Conservation (phyloP, 1,284 basidiomycete genomes). For the Cryptococcus sp. region DNA sequence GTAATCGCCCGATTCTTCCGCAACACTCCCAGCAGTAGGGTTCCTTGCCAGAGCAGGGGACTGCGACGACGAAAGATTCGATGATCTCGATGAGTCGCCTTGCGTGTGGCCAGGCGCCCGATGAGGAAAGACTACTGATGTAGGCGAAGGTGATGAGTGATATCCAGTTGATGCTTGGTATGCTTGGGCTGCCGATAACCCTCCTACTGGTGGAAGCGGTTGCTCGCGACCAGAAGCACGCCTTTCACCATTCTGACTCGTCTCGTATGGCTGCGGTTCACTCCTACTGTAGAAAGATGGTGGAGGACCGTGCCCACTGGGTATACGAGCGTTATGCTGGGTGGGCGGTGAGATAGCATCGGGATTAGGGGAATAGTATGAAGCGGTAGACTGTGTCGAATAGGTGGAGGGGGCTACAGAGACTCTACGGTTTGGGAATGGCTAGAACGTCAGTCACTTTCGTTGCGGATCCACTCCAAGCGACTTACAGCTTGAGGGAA, state of each 20-base stretch:
- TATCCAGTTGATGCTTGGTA: background rate
- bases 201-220: background rate
- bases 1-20: slow-evolving; percentile 21
- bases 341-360: background rate
- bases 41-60: slow-evolving; percentile 6
- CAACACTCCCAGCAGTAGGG: background rate
- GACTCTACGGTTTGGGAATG: slow-evolving; percentile 10
- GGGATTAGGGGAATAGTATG: slow-evolving; percentile 17
- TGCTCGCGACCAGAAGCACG: background rate
- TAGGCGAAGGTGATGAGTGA: background rate
- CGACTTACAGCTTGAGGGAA: background rate
- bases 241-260: background rate
- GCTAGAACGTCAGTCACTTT: background rate
- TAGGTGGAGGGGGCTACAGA: slow-evolving; percentile 31
- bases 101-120: background rate
- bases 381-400: slow-evolving; percentile 24
- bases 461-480: background rate
- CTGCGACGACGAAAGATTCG: slow-evolving; percentile 9
- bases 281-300: background rate
- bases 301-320: background rate
- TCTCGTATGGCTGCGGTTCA: background rate
- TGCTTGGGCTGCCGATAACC: background rate
- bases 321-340: background rate
- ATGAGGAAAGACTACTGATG: background rate
- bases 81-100: slow-evolving; percentile 8